Evolutionary conservation across 768 basidiomycete genomes (phyloP).

Genomic region (Cytidiella melzeri): DNA sequence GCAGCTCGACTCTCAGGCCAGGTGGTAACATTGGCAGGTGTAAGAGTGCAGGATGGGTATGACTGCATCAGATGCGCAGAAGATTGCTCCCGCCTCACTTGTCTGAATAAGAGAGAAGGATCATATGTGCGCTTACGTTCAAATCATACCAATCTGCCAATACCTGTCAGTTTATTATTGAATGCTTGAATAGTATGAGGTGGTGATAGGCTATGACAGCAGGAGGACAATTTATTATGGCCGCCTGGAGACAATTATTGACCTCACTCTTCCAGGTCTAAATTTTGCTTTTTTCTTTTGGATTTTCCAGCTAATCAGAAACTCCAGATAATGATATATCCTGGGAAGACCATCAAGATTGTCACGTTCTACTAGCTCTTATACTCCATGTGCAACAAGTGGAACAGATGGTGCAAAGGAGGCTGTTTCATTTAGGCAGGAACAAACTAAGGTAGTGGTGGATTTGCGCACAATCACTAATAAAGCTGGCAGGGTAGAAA

Average conservation of each 20-base stretch:
- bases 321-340: not conserved
- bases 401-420: not conserved
- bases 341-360: not conserved
- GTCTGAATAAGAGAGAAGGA: not conserved
- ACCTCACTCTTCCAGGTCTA: not conserved
- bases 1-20: not conserved
- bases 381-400: not conserved
- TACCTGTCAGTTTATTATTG: not conserved
- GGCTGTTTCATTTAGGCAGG: not conserved
- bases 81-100: not conserved
- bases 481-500: not conserved
- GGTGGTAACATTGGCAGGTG: not conserved
- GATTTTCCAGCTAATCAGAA: too few relatives aligned
- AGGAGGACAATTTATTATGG: not conserved
- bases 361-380: not conserved
- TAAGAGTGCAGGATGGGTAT: not conserved
- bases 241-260: not conserved
- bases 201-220: not conserved
- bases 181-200: constrained; percentile 1
- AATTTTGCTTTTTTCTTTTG: too few relatives aligned
- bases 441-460: not conserved
- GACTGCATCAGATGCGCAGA: not conserved
- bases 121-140: constrained; percentile 1
- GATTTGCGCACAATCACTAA: not conserved
- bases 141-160: too few relatives aligned